phyloP scores from a whole-genome alignment of 495 filamentous ascomycete species.

The Penicillium pulvis region DNA sequence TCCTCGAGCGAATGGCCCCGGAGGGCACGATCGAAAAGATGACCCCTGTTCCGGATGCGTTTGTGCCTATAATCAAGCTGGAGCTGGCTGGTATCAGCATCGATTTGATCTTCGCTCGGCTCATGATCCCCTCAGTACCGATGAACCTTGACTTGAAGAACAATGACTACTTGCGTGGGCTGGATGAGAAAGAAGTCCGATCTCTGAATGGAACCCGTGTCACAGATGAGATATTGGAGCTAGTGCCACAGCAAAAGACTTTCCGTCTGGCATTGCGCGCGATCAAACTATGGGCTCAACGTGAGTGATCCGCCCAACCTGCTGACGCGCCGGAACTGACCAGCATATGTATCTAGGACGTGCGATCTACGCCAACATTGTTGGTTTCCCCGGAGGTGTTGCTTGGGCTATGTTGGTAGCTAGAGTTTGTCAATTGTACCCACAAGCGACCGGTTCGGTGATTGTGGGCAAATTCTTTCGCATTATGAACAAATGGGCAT shows the following conservation, averaged over 20 bases:
- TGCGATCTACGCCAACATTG: conserved; percentile 92
- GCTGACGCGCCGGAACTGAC: conserved; percentile 2
- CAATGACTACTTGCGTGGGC: conserved; percentile 78
- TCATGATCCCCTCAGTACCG: conserved; percentile 71
- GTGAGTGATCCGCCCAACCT: conserved; percentile 41
- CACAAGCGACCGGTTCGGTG: conserved; percentile 80
- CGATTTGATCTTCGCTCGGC: conserved; percentile 88
- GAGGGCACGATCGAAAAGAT: conserved; percentile 80
- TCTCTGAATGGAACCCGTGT: conserved; percentile 93
- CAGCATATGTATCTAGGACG: conserved; percentile 48
- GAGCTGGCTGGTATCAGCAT: conserved; percentile 88
- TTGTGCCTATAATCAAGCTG: conserved; percentile 95
- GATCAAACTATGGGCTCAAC: conserved; percentile 95
- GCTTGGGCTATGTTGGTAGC: conserved; percentile 98
- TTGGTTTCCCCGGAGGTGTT: conserved; percentile 94
- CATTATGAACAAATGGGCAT: conserved; percentile 87
- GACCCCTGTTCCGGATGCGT: conserved; percentile 83
- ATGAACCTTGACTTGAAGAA: conserved; percentile 73
- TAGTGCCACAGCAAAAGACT: conserved; percentile 85
- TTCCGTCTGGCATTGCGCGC: conserved; percentile 86
- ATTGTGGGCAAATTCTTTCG: conserved; percentile 92
- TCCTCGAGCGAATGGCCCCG: conserved; percentile 72
- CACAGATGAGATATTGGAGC: conserved; percentile 83
- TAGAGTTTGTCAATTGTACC: conserved; percentile 95
- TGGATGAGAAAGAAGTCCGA: conserved; percentile 82